These are phyloP conservation scores for Fusarium armeniacum DNA, from an alignment of 2,329 filamentous ascomycete genomes.

Conservation along the genomic window DNA sequence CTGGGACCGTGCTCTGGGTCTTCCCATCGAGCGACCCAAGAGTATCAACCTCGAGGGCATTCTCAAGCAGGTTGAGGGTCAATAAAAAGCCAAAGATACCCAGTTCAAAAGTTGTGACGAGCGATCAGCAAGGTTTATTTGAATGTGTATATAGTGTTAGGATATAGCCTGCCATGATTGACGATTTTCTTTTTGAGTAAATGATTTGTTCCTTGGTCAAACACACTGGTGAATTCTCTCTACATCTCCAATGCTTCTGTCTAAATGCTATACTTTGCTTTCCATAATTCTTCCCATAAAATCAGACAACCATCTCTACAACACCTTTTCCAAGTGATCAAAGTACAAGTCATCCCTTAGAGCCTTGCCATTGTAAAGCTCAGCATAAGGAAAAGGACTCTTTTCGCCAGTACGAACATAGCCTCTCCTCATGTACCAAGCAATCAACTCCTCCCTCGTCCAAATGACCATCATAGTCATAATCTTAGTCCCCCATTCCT, in stretches of 20 bases:
- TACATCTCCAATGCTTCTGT: not conserved
- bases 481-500: slow-evolving; percentile 51
- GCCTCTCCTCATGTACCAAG: slow-evolving; percentile 62
- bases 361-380: slow-evolving; percentile 55
- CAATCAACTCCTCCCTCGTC: slow-evolving; percentile 59
- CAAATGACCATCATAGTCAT: slow-evolving; percentile 63
- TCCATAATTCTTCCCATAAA: not conserved
- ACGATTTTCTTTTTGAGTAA: slow-evolving; percentile 23
- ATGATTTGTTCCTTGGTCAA: not conserved
- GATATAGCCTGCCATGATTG: slow-evolving; percentile 38
- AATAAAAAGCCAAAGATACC: slow-evolving; percentile 51
- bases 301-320: slow-evolving; percentile 30
- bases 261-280: not conserved
- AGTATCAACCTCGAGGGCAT: slow-evolving; percentile 93
- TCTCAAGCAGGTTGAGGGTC: slow-evolving; percentile 73
- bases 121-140: slow-evolving; percentile 31
- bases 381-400: slow-evolving; percentile 59
- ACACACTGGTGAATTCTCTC: too few species aligned
- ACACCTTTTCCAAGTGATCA: slow-evolving; percentile 57
- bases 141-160: slow-evolving; percentile 45
- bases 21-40: slow-evolving; percentile 98
- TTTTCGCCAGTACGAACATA: slow-evolving; percentile 58
- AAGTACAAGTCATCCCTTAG: slow-evolving; percentile 62
- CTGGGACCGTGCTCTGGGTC: slow-evolving; percentile 92
- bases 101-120: slow-evolving; percentile 32